phyloP scores from a whole-genome alignment of 192 early-diverging fungal species.

The Phlyctochytrium planicorne region DNA sequence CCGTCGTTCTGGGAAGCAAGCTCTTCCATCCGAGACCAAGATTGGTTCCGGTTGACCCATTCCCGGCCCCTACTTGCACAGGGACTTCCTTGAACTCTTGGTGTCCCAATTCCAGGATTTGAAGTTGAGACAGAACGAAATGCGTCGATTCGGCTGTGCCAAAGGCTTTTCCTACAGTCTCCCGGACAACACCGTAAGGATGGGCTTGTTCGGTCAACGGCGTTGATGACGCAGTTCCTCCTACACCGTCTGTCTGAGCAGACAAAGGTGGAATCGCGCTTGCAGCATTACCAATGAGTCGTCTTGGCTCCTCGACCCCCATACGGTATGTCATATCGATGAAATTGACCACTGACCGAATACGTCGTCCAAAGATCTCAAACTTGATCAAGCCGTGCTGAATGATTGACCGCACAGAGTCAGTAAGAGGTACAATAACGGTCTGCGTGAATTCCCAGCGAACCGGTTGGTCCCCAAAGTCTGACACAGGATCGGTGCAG shows the following conservation, averaged over 20 bases:
- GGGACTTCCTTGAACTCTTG: conserved; percentile 34
- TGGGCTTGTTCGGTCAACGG: too few relatives aligned
- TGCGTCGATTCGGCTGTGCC: conserved; percentile 8
- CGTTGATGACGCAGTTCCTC: background rate
- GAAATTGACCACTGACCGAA: conserved; percentile 11
- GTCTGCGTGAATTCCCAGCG: conserved; percentile 51
- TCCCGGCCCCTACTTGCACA: conserved; percentile 18
- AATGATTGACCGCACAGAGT: conserved; percentile 16
- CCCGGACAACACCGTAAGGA: background rate
- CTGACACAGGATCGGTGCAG: conserved; percentile 56
- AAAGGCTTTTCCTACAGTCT: background rate
- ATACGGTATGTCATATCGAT: conserved; percentile 21
- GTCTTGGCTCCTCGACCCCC: background rate
- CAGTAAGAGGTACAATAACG: conserved; percentile 30
- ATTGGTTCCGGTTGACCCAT: too few relatives aligned
- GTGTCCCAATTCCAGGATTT: conserved; percentile 37
- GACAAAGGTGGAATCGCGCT: too few relatives aligned
- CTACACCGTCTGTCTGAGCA: background rate
- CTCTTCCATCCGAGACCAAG: too few relatives aligned
- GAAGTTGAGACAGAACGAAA: conserved; percentile 31
- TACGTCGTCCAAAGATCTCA: conserved; percentile 35
- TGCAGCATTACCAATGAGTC: too few relatives aligned
- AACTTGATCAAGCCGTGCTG: conserved; percentile 26
- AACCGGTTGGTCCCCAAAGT: conserved; percentile 51
- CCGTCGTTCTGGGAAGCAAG: background rate